A percentile compares a stretch with the other conserved stretches of the same genome.
phyloP scores from a whole-genome alignment of 176 grass and related monocot genomes.

The Paspalum notatum region DNA sequence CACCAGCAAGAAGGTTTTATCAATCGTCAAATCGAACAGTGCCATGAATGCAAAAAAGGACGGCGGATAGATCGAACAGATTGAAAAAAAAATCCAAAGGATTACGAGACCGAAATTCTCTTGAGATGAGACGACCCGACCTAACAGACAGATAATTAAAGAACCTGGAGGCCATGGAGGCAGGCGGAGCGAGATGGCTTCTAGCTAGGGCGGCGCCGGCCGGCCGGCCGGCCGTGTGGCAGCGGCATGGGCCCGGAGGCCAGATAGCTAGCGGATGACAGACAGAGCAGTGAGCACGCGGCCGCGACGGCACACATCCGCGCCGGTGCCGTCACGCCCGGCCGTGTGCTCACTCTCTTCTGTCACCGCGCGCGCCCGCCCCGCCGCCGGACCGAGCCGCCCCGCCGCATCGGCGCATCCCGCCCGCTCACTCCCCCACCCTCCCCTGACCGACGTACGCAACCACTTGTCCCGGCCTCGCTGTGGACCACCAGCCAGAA shows the following conservation, averaged over 20 bases:
- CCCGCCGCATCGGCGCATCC: background rate
- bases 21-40: slow-evolving; percentile 42
- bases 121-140: background rate
- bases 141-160: background rate
- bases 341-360: slow-evolving; percentile 82
- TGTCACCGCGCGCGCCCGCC: slow-evolving; percentile 57
- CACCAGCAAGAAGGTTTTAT: background rate
- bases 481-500: background rate
- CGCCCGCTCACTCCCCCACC: background rate
- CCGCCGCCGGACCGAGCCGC: background rate
- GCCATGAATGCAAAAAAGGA: slow-evolving; percentile 20
- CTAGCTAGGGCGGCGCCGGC: slow-evolving; percentile 5
- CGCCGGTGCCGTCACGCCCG: slow-evolving; percentile 56
- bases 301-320: slow-evolving; percentile 66
- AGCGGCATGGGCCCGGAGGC: too few relatives aligned
- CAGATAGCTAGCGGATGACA: slow-evolving; percentile 39
- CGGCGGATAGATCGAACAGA: background rate
- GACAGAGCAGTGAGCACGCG: slow-evolving; percentile 75
- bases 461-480: too few relatives aligned
- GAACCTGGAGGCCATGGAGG: background rate
- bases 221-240: too few relatives aligned
- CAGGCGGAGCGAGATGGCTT: background rate
- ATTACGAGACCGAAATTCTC: background rate
- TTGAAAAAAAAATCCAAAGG: background rate
- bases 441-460: too few relatives aligned